Base-by-base conservation (phyloP, 306 rosid species). In the Quercus wislizeni region DNA sequence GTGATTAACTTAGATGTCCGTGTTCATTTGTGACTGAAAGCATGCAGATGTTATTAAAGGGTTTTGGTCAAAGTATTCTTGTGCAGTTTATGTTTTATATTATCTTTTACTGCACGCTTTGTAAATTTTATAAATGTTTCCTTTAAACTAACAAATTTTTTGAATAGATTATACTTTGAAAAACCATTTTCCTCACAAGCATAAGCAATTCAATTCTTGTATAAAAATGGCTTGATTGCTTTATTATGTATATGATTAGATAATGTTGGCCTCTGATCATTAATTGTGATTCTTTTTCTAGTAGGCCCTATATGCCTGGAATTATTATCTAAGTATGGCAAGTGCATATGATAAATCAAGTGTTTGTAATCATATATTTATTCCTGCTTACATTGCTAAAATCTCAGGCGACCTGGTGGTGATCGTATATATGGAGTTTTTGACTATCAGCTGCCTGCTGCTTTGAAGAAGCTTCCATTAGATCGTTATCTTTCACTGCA, bases 391-490 rank as follows among this genome's bases (percentile, higher is more conserved):
- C 62, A 52, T 85, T 63, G 11, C 62, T 41, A 76, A 12, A 59
- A 77, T 74, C 67, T 74, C 78, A 88, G 91, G 76, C 89, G 89
- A 74, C 86, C 91, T 51, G 91, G 91, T 71, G 91, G 89, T 5
- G 89, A 81, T 78, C 75, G 84, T 74, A 88, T 88, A 59, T 83
- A 69, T 76, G 83, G 79, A n/a, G 84, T 88, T 77, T 85, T 88
- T 81, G 87, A 88, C 21, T 55, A 78, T 71, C 88, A 88, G 83
- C 87, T 88, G 64, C 91, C 91, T 78, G 77, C 82, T 65, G 91
- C 88, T 78, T 62, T 88, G 79, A 78, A 71, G 78, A 85, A 75
- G 84, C 89, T 88, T 77, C 91, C 89, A 69, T 83, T 88, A 55
- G 89, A 85, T 14, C 84, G 73, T 49, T 81, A 88, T 71, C 89